phyloP scores from a whole-genome alignment of 768 basidiomycete species.

The Ramaria sp. region DNA sequence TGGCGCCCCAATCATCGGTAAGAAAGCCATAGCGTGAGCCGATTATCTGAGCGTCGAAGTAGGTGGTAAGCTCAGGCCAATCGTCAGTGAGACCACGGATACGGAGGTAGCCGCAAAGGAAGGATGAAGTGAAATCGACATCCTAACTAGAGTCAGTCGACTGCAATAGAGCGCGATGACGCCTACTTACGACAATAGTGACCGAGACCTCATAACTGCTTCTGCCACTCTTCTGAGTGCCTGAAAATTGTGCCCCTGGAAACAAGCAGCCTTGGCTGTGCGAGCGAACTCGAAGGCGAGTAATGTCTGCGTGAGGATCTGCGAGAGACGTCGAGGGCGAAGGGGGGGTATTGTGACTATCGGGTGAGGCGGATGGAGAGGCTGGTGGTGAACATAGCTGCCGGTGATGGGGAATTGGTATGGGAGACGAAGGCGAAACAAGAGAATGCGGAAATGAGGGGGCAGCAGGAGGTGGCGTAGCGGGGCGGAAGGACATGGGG shows the following conservation, averaged over 20 bases:
- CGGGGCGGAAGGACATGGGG: background rate
- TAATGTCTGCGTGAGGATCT: constrained; percentile 63
- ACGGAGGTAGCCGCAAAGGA: constrained; percentile 83
- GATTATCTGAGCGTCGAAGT: constrained; percentile 95
- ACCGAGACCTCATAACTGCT: constrained; percentile 94
- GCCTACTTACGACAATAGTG: constrained; percentile 68
- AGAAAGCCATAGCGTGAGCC: constrained; percentile 84
- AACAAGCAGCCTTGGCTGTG: constrained; percentile 71
- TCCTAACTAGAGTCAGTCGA: constrained; percentile 37
- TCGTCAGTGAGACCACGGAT: constrained; percentile 90
- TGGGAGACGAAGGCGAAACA: constrained; percentile 14
- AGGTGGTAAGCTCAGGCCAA: constrained; percentile 92
- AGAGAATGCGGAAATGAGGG: constrained; percentile 14
- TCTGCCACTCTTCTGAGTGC: constrained; percentile 88
- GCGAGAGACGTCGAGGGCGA: constrained; percentile 16
- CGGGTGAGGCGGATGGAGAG: constrained; percentile 15
- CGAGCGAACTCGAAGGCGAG: constrained; percentile 60
- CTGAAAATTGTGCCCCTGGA: constrained; percentile 80
- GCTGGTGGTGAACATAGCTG: constrained; percentile 4
- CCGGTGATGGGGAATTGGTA: background rate
- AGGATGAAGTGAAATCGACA: constrained; percentile 79
- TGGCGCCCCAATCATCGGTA: constrained; percentile 85
- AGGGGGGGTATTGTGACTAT: constrained; percentile 14
- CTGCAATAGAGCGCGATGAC: background rate
- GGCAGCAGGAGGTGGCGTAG: background rate